These are phyloP conservation scores for Diaporthe citri DNA, from an alignment of 2,329 filamentous ascomycete species.

Conservation along the genomic window DNA sequence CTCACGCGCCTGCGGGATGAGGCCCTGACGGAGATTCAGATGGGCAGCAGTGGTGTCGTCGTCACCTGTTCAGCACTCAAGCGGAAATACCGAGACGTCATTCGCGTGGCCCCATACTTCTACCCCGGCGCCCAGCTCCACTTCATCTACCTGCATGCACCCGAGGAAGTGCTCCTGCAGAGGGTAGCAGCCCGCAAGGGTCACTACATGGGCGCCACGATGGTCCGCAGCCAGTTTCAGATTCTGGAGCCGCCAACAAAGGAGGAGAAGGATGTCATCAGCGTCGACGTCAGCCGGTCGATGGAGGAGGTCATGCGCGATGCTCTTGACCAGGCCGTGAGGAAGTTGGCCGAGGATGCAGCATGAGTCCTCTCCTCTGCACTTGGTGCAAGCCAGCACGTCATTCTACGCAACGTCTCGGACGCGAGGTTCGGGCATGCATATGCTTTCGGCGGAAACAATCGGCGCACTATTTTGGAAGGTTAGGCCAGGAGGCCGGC, in stretches of 20 bases:
- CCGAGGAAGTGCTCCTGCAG: slow-evolving; percentile 79
- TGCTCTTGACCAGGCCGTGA: slow-evolving; percentile 68
- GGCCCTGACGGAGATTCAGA: slow-evolving; percentile 67
- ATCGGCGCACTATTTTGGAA: slow-evolving; percentile 21
- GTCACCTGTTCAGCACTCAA: slow-evolving; percentile 97
- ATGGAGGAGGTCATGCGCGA: slow-evolving; percentile 71
- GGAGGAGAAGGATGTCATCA: slow-evolving; percentile 80
- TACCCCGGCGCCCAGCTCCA: slow-evolving; percentile 81
- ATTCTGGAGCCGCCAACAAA: slow-evolving; percentile 84
- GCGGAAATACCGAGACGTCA: slow-evolving; percentile 95
- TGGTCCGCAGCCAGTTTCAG: slow-evolving; percentile 94
- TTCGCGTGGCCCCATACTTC: slow-evolving; percentile 84
- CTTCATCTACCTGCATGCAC: slow-evolving; percentile 90
- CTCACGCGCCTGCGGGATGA: slow-evolving; percentile 82
- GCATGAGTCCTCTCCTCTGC: not conserved
- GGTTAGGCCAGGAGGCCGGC: not conserved
- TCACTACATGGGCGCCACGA: slow-evolving; percentile 96
- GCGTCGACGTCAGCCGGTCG: slow-evolving; percentile 74
- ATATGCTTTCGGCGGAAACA: slow-evolving; percentile 15
- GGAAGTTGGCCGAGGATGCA: slow-evolving; percentile 62
- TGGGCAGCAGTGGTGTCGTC: slow-evolving; percentile 80
- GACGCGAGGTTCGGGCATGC: not conserved
- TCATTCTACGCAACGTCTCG: slow-evolving; percentile 1
- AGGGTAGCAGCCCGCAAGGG: slow-evolving; percentile 81
- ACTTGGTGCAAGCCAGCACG: not conserved